Evolutionary conservation across 2,329 filamentous ascomycete species (phyloP).

Genomic region (Cladophialophora psammophila): DNA sequence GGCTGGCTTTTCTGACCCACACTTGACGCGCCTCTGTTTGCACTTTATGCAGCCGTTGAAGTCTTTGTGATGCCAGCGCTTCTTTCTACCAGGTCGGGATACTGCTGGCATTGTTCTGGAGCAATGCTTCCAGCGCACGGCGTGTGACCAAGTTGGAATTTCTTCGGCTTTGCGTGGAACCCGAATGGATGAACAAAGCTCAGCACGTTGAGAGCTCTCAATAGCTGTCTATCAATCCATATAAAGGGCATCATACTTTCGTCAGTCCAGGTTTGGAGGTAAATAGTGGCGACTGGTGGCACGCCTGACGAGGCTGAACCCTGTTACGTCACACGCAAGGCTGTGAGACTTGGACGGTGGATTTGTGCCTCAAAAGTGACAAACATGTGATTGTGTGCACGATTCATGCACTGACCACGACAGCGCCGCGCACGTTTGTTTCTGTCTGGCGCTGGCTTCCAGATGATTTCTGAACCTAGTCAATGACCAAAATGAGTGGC

Average conservation of each 20-base stretch:
- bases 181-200: neutral
- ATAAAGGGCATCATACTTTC: neutral
- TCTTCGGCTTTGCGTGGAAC: neutral
- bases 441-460: neutral
- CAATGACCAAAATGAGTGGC: conserved; percentile 25
- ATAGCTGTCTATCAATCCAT: neutral
- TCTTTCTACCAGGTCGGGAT: conserved; percentile 53
- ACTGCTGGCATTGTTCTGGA: conserved; percentile 44
- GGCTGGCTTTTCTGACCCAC: neutral
- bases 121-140: conserved; percentile 42
- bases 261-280: neutral
- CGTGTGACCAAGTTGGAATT: neutral
- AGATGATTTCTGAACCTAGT: conserved; percentile 10
- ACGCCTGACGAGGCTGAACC: conserved; percentile 4
- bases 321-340: conserved; percentile 3
- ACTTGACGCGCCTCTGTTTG: conserved; percentile 15
- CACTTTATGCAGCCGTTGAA: conserved; percentile 12
- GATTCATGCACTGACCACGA: conserved; percentile 50
- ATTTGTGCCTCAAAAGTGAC: neutral
- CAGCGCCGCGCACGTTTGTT: conserved; percentile 25
- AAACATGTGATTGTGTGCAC: conserved; percentile 40
- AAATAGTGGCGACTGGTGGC: neutral
- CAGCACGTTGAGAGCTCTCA: neutral
- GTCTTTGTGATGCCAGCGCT: conserved; percentile 7
- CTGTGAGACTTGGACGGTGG: conserved; percentile 1